Conservation (phyloP, 192 early-diverging fungal genomes). For the Coemansia asiatica region DNA sequence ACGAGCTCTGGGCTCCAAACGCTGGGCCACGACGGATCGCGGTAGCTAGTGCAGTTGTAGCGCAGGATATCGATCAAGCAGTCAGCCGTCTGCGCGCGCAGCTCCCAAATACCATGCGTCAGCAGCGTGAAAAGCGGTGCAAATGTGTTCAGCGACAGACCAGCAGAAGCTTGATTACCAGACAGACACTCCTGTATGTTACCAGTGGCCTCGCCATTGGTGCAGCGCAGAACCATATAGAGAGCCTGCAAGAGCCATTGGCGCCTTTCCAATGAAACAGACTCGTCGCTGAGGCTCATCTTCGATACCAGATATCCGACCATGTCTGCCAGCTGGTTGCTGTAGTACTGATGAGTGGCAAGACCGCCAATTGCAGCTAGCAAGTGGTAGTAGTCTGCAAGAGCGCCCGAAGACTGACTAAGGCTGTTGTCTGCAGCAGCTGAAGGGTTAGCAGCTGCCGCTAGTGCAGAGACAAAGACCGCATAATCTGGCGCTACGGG, state of each 20-base stretch:
- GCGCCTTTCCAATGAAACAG: not conserved
- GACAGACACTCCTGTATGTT: not conserved
- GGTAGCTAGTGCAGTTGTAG: constrained; percentile 2
- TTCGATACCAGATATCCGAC: constrained; percentile 33
- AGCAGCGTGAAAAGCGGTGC: constrained; percentile 47
- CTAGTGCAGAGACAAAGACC: constrained; percentile 22
- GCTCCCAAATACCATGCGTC: constrained; percentile 11
- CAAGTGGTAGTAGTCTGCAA: constrained; percentile 42
- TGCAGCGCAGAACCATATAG: constrained; percentile 20
- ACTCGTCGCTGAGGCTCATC: constrained; percentile 20
- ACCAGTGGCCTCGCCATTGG: constrained; percentile 1
- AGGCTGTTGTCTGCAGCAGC: not conserved
- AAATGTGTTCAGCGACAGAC: constrained; percentile 22
- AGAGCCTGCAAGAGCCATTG: constrained; percentile 35
- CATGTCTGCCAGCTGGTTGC: constrained; percentile 48
- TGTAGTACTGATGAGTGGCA: constrained; percentile 54
- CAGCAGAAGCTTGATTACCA: not conserved
- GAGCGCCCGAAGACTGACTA: not conserved
- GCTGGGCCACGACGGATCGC: constrained; percentile 8
- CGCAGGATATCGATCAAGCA: constrained; percentile 42
- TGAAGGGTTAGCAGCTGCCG: not conserved
- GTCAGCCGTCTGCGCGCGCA: constrained; percentile 36
- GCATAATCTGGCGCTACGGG: constrained; percentile 15
- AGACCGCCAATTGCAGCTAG: constrained; percentile 50
- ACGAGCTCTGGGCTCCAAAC: constrained; percentile 9